Conservation (phyloP, 306 rosid genomes). For the Rubus idaeus region DNA sequence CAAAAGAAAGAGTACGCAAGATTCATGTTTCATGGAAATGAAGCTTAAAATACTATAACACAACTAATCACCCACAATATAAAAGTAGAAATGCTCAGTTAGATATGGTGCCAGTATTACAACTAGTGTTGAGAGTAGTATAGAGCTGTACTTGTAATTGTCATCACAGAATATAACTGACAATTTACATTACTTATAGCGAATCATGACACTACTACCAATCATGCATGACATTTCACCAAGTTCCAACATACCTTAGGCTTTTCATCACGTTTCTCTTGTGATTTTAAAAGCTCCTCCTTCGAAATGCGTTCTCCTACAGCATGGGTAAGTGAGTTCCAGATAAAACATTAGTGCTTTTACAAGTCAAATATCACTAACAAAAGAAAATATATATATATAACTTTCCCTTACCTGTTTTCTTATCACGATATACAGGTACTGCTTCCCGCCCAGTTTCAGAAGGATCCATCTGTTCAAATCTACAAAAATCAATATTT, state of each 20-base stretch:
- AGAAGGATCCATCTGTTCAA: slow-evolving; percentile 74
- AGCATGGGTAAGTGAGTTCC: slow-evolving; percentile 23
- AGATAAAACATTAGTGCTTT: slow-evolving; percentile 13
- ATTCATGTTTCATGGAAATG: not conserved
- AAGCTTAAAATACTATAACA: not conserved
- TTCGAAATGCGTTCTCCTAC: slow-evolving; percentile 64
- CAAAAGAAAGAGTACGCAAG: not conserved
- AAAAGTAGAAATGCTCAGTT: not conserved
- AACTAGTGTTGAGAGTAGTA: not conserved
- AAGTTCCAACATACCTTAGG: slow-evolving; percentile 60
- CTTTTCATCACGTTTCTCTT: slow-evolving; percentile 69
- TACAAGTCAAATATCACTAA: slow-evolving; percentile 2
- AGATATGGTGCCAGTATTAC: not conserved
- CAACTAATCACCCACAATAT: not conserved
- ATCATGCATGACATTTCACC: not conserved
- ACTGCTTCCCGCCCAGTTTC: slow-evolving; percentile 70
- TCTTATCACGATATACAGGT: slow-evolving; percentile 73
- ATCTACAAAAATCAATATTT: slow-evolving; percentile 39
- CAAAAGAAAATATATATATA: slow-evolving; percentile 10
- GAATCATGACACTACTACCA: slow-evolving; percentile 5
- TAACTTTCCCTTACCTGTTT: slow-evolving; percentile 55
- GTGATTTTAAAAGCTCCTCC: slow-evolving; percentile 73
- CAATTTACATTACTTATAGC: not conserved
- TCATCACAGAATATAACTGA: not conserved
- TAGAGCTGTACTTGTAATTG: not conserved